Conservation (phyloP, 1,139 yeast species). For the Saccharomyces hybrid region DNA sequence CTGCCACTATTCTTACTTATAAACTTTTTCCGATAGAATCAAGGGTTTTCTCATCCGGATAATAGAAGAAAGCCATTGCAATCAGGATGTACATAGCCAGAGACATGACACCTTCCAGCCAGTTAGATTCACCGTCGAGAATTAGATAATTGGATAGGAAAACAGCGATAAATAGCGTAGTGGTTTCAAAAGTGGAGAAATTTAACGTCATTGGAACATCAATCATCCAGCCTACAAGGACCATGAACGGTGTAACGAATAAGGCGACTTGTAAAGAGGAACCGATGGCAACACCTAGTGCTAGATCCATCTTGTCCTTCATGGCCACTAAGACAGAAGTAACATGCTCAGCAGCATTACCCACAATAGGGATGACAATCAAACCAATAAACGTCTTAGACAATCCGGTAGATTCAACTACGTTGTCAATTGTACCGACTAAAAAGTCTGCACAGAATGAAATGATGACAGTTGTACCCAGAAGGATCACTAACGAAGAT, state of each 20-base stretch:
- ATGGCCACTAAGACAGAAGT: constrained; percentile 92
- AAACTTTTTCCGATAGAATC: neutral
- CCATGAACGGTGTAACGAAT: constrained; percentile 92
- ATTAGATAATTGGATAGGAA: constrained; percentile 81
- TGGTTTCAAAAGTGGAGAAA: constrained; percentile 90
- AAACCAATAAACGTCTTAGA: constrained; percentile 94
- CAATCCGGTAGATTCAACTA: constrained; percentile 76
- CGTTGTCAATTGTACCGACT: constrained; percentile 85
- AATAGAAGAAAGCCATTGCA: constrained; percentile 78
- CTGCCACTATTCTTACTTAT: neutral
- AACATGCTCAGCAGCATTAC: constrained; percentile 97
- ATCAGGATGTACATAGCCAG: constrained; percentile 77
- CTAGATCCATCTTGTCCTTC: constrained; percentile 95
- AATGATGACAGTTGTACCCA: constrained; percentile 64
- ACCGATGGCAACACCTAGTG: constrained; percentile 97
- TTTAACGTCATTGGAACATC: constrained; percentile 89
- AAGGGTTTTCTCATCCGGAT: constrained; percentile 31
- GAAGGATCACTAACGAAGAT: constrained; percentile 34
- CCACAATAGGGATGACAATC: constrained; percentile 90
- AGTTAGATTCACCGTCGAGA: constrained; percentile 89
- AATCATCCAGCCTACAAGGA: constrained; percentile 81
- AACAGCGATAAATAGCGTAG: constrained; percentile 79
- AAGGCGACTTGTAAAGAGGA: constrained; percentile 91
- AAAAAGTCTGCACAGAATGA: constrained; percentile 89
- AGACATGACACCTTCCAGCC: constrained; percentile 95